Base-by-base conservation (phyloP, 164 flowering plant genomes). In the Macadamia integrifolia region DNA sequence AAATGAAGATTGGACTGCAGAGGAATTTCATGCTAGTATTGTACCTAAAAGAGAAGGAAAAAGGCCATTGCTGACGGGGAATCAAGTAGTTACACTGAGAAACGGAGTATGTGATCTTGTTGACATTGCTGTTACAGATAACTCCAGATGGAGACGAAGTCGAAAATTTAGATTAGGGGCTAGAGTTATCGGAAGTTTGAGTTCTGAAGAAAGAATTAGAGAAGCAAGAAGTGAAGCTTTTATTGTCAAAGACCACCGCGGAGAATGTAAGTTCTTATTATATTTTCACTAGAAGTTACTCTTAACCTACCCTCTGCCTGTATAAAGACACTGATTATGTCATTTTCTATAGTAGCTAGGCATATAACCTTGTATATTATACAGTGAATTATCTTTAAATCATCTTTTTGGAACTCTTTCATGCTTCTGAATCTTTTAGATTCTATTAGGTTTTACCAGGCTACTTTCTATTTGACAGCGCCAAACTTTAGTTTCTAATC, bases 191-290 rank as follows among this genome's bases (percentile, higher is more conserved):
- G 75, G 66, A 56, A 75, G 64, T 44, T 53, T 44, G 60, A 31
- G 70, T 60, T 52, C 58, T 31, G 82, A 68, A 60, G 74, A 63
- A 40, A 64, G 71, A 23, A 71, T 89, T 46, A 79, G 73, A 62
- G 91, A 84, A 74, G 91, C 83, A 31, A 78, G 72, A 62, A 87
- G 85, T 71, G 84, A 71, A 66, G 72, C 87, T 50, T 89, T 89
- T 69, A 29, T 76, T 8, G 94, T 89, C 11, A 86, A 86, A 72
- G 91, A 86, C 74, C 85, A 76, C 35, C 88, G 91, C 1, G 88
- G 90, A 63, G 87, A 83, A 72, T 69, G 90, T 87, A 80, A 82
- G 88, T 78, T 42, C 42, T 6, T 58, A 14, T 46, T 46, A 53
- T 28, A 30, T 65, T 31, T 3, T 56, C 31, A 32, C 42, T 52